Base-by-base conservation (phyloP, 2,329 filamentous ascomycete species). In the Diaporthe eres region DNA sequence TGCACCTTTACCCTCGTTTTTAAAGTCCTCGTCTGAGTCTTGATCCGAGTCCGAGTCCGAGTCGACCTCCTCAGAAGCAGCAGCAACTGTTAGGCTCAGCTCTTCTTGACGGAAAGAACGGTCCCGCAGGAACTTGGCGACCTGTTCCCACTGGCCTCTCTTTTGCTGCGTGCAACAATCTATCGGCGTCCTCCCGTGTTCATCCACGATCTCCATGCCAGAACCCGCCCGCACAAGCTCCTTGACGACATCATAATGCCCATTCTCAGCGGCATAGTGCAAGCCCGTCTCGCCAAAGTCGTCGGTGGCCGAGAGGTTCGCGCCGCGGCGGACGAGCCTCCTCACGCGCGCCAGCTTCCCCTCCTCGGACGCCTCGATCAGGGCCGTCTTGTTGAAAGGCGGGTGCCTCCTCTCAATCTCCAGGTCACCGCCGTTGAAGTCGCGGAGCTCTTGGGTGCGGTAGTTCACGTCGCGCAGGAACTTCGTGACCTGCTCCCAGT, bases 191-290 rank as follows among this genome's bases (percentile, higher is more conserved):
- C 57, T 47, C 6, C 37, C 39, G 3, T 37, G 19, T 0, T 13
- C 39, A 31, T 73, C 71, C 13, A 65, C 34, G 8, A 55, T 47
- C 17, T 73, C 71, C 42, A 63, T 51, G 31, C 31, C 57, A 49
- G 71, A 28, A 3, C 71, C 71, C 2, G 55, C 55, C 28, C 57
- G 71, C 13, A 73, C 55, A 1, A 73, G 71, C 34, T 63, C 71
- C 31, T 53, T 61, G 28, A 73, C 71, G 19, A 73, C 37, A 28
- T 73, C 34, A 25, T 63, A 63, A n/a, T 73, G 57, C 5, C 71
- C 71, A 4, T 73, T 73, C 22, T 65, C 71, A 2, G 71, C 71
- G 6, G 71, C 71, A 31, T 73, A 65, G 15, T 73, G 71, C 25
- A 73, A 8, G 0, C 42, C 58, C 8, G 71, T 63, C 57, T 73